Evolutionary conservation across 2,329 filamentous ascomycete species (phyloP), one percentile per base, ranked within the genome.

Genomic region (Nakataea oryzae): DNA sequence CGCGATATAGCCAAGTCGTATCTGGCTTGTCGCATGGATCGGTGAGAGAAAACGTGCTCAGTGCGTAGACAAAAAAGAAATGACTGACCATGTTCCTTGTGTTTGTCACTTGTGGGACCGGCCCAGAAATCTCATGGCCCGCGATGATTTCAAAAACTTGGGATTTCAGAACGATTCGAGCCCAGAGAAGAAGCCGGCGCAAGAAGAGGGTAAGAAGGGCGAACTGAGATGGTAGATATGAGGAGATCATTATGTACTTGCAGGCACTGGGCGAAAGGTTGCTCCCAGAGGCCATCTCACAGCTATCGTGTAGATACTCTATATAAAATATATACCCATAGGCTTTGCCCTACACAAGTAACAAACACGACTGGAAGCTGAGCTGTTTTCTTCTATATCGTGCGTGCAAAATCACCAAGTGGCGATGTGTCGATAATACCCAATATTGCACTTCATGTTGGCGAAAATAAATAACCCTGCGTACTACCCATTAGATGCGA

Each of bases 61-160:
- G 24, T 24, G 21, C 21, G 21, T n/a, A 50, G 13, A n/a, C 17
- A n/a, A 17, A 24, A 9, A 3, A 50, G 11, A 17, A 11, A n/a
- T n/a, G 24, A 50, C 21, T 50, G 41, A 50, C 6, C 21, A n/a
- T 24, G 41, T 24, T 77, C 17, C 11, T 57, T 47, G 34, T 54
- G 26, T 27, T n/a, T 26, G 24, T 13, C 61, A 21, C 26, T n/a
- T 13, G 21, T 11, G 21, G n/a, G 21, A 28, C 32, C 27, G 47
- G 62, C 41, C n/a, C 28, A 92, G 92, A 68, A 97, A 97, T 71
- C 79, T 99, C 34, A 99, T 99, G 95, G 93, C 93, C 9, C 91
- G 85, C 68, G 95, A 99, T 71, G 90, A 96, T 64, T 95, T 97
- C 75, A 91, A 90, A 74, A 99, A 99, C 71, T 79, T 99, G 54